Evolutionary conservation across 257 asterid species (phyloP), one percentile per base, ranked within the genome.

Genomic region (Apocynum venetum): DNA sequence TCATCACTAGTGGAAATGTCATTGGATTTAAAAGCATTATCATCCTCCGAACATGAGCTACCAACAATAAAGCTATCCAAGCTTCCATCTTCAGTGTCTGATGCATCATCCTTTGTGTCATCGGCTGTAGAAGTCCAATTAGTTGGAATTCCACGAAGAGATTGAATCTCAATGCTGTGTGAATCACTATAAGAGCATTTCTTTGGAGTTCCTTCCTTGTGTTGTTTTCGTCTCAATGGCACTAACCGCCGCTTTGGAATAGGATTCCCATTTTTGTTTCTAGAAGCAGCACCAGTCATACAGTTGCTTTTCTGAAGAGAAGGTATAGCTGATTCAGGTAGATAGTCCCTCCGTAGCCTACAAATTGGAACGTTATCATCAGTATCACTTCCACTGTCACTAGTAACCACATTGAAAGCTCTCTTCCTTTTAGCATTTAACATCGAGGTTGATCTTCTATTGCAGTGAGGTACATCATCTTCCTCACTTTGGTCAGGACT

Each of bases 61-160:
- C 38, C 56, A 55, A 89, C 96, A 40, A 90, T 85, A 85, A 90
- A 91, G 13, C 84, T 82, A 53, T 78, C 82, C 85, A 87, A 80
- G 85, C 91, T 88, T 78, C 85, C 90, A 82, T 83, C 87, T 77
- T 89, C 89, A 81, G 83, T 78, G 20, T 77, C 83, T 43, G 83
- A 82, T 47, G 74, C 89, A 77, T 86, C 87, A 74, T 73, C 84
- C 73, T 85, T 86, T 6, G 38, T 80, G 56, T 84, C 87, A 52
- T 72, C 85, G 46, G 67, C 86, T 25, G 51, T n/a, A 49, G 41
- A 35, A 68, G 36, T 52, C 46, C 56, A 76, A 49, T 53, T 56
- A 65, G 57, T 71, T 43, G 80, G 71, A 67, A 51, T 74, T 55
- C 76, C 75, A 12, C 49, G 0, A 8, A 47, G 53, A 14, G 31